Base-by-base conservation (phyloP, 352 stramenopile species). In the Elongisporangium prolatum region DNA sequence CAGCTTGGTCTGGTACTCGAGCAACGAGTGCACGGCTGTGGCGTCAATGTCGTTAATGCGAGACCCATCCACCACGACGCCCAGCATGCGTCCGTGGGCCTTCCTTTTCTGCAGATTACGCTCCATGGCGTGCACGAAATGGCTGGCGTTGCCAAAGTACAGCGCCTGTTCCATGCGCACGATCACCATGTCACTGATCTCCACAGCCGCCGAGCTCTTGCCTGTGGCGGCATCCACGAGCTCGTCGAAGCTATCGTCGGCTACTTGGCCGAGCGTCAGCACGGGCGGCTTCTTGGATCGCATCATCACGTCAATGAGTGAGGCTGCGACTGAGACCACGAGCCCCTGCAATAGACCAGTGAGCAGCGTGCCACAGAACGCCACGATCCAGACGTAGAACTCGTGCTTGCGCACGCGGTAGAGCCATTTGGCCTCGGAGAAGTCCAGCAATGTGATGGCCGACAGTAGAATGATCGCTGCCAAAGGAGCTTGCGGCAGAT, bases 391-490 rank as follows among this genome's bases (percentile, higher is more conserved):
- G 24, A 87, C 81, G 67, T 77, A 86, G 38, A 87, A 83, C 53
- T 91, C 81, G 55, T 82, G 66, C 9, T 55, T 63, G 16, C 78
- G 78, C 22, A 87, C 75, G 22, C 57, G 57, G 21, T 71, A 96
- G 2, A 98, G 78, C 67, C 89, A 88, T 34, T 88, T 89, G 3
- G 89, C 84, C 70, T 97, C 91, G 11, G 68, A 64, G 64, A 96
- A 81, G 57, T 97, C 90, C 48, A 98, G 73, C 13, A 98, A 69
- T 47, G 80, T 77, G 34, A 92, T 69, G 8, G 96, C 84, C 2
- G 88, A 88, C 0, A 95, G 81, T 57, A 98, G 83, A 49, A 98
- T 94, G 61, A 98, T 96, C 3, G 85, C 77, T 1, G 86, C 82
- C 1, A 98, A 72, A 24, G 86, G 91, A 13, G 80, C 73, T 59